Evolutionary conservation across 176 grass and related monocot species (phyloP).

Genomic region (Oryza officinalis): DNA sequence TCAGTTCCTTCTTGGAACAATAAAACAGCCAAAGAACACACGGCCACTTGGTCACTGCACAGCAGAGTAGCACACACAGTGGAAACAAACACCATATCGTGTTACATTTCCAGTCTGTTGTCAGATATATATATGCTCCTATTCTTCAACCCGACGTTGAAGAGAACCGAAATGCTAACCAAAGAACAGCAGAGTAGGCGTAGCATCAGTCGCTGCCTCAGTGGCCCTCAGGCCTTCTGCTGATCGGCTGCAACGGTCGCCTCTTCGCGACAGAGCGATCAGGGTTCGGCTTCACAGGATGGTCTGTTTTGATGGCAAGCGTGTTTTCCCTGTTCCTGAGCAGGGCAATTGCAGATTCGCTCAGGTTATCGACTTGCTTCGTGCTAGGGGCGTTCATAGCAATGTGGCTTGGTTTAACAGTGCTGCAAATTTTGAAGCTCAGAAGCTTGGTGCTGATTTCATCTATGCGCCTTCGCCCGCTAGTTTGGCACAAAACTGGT

Average conservation of each 20-base stretch:
- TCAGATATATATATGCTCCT: not conserved
- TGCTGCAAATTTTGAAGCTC: constrained; percentile 40
- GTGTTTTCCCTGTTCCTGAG: constrained; percentile 29
- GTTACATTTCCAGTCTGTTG: not conserved
- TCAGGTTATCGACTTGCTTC: not conserved
- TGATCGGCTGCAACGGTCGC: constrained; percentile 21
- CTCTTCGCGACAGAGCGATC: constrained; percentile 20
- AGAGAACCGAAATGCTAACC: not conserved
- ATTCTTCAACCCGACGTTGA: constrained; percentile 45
- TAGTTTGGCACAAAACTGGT: constrained; percentile 28
- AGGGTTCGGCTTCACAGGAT: not conserved
- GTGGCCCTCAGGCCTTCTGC: not conserved
- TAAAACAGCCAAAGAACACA: not conserved
- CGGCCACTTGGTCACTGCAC: not conserved
- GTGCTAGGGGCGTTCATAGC: not conserved
- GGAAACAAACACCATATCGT: not conserved
- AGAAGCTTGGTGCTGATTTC: constrained; percentile 36
- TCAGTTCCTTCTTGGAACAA: too few species aligned
- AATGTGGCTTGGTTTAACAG: constrained; percentile 34
- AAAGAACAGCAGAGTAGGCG: not conserved
- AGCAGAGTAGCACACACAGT: not conserved
- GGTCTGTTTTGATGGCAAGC: not conserved
- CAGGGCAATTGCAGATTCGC: not conserved
- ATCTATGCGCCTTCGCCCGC: not conserved
- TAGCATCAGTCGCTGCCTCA: not conserved